Percentiles rank a stretch among this genome's conserved stretches.
phyloP scores from a whole-genome alignment of 495 filamentous ascomycete genomes.

The Penicillium waksmanii region DNA sequence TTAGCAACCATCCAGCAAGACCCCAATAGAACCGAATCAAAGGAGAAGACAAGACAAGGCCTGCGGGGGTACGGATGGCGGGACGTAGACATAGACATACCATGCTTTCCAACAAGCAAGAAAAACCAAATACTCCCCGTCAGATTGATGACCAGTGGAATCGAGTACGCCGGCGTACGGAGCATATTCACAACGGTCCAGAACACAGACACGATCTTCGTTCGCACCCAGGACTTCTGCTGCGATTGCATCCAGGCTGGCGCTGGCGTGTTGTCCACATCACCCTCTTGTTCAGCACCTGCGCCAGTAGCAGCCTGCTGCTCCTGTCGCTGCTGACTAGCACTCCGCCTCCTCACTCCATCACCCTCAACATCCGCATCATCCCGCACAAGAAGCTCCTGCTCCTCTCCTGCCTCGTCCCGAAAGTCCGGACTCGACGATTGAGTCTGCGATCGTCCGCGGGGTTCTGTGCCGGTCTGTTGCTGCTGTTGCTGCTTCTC shows the following conservation, averaged over 20 bases:
- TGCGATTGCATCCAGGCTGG: conserved; percentile 31
- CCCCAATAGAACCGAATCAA: neutral
- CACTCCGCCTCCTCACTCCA: conserved; percentile 23
- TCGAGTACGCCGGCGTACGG: conserved; percentile 76
- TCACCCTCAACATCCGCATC: conserved; percentile 15
- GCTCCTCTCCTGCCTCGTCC: conserved; percentile 16
- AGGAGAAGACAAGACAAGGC: too few species aligned
- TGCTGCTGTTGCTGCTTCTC: conserved; percentile 27
- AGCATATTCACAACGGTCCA: conserved; percentile 81
- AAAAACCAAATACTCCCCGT: conserved; percentile 99
- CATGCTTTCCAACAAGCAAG: conserved; percentile 86
- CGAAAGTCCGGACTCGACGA: neutral
- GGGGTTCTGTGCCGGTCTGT: neutral
- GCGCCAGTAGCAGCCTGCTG: neutral
- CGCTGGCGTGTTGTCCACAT: conserved; percentile 28
- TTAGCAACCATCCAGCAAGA: neutral
- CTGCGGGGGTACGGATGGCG: too few species aligned
- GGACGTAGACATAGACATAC: conserved; percentile 52
- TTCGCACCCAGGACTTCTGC: conserved; percentile 50
- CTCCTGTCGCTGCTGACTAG: conserved; percentile 16
- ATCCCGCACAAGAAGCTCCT: conserved; percentile 26
- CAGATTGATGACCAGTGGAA: conserved; percentile 85
- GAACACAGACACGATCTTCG: conserved; percentile 57
- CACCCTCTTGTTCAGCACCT: conserved; percentile 10
- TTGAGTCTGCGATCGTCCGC: conserved; percentile 18